These are phyloP conservation scores for Claviceps capensis DNA, from an alignment of 2,329 filamentous ascomycete species.

Conservation along the genomic window DNA sequence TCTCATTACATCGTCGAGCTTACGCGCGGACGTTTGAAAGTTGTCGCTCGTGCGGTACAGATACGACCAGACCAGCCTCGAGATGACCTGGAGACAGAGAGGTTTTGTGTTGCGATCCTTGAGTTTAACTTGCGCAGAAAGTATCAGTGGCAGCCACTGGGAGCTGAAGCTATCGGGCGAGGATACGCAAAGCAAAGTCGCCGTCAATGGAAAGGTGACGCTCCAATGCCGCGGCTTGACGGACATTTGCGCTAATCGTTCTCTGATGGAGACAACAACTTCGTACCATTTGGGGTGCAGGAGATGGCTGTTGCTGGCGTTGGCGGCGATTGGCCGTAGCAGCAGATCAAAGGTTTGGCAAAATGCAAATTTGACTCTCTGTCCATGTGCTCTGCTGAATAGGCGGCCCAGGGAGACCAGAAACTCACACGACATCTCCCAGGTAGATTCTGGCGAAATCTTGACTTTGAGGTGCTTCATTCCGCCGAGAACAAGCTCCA, in stretches of 20 bases:
- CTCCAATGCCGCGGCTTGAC: conserved; percentile 87
- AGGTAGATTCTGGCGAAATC: conserved; percentile 57
- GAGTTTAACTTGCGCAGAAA: conserved; percentile 63
- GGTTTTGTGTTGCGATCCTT: conserved; percentile 72
- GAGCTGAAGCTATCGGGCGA: conserved; percentile 68
- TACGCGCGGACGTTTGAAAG: conserved; percentile 52
- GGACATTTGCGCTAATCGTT: conserved; percentile 71
- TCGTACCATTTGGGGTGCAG: conserved; percentile 75
- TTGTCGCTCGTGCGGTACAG: conserved; percentile 72
- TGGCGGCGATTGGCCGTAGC: conserved; percentile 73
- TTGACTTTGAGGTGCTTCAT: conserved; percentile 83
- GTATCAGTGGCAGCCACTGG: conserved; percentile 76
- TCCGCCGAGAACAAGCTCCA: conserved; percentile 75
- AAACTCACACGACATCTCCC: conserved; percentile 82
- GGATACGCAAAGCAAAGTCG: conserved; percentile 77
- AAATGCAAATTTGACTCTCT: conserved; percentile 83
- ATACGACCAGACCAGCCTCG: conserved; percentile 86
- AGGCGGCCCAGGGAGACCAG: conserved; percentile 68
- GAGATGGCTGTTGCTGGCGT: conserved; percentile 61
- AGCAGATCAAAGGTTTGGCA: conserved; percentile 84
- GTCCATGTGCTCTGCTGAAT: conserved; percentile 75
- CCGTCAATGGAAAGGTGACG: conserved; percentile 76
- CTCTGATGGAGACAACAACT: conserved; percentile 65
- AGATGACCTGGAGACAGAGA: conserved; percentile 76
- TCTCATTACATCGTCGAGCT: conserved; percentile 79